These are phyloP conservation scores for Saturnispora serradocipensis DNA, from an alignment of 805 yeast genomes.

Conservation along the genomic window DNA sequence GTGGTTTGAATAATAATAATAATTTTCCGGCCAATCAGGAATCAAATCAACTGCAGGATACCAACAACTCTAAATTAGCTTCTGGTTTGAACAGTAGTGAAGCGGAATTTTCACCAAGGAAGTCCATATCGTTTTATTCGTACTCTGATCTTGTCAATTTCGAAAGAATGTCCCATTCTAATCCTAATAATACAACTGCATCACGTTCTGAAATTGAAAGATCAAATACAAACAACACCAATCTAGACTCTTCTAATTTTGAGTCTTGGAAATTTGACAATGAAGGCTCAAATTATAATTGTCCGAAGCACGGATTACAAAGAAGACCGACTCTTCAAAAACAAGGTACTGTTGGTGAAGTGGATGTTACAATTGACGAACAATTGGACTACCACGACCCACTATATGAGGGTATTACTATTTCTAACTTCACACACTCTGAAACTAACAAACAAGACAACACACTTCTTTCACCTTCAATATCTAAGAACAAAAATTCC, in stretches of 20 bases:
- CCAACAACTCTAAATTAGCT: neutral
- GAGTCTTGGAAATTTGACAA: conserved; percentile 4
- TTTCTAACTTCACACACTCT: neutral
- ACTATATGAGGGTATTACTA: neutral
- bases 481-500: conserved; percentile 1
- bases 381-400: conserved; percentile 1
- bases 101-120: conserved; percentile 11
- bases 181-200: neutral
- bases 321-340: conserved; percentile 8
- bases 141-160: conserved; percentile 25
- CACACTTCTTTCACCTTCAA: neutral
- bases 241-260: neutral
- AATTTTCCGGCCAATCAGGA: neutral
- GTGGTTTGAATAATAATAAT: neutral
- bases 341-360: conserved; percentile 13
- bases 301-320: conserved; percentile 9
- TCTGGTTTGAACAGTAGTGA: neutral
- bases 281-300: neutral
- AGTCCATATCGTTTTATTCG: conserved; percentile 27
- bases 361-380: conserved; percentile 11
- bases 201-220: conserved; percentile 1
- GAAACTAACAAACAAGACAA: neutral
- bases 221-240: neutral
- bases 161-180: conserved; percentile 15
- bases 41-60: neutral